A percentile compares a stretch with the other conserved stretches of the same genome.
Evolutionary conservation across 208 protist species (phyloP).

Genomic region (Crithidia thermophila): DNA sequence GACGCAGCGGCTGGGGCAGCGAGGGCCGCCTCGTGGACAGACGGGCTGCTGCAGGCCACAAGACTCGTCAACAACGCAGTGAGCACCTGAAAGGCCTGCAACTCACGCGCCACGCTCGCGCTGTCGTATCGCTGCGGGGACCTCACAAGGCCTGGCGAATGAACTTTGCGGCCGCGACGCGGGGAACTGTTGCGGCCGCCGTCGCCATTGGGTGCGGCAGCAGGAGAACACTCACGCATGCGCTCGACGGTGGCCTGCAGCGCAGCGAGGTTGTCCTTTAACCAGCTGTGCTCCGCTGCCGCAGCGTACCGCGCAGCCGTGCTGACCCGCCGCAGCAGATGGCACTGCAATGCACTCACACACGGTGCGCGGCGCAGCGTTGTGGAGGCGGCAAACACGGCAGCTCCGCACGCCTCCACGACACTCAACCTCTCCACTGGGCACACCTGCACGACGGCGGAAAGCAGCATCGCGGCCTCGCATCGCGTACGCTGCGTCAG

Average conservation of each 20-base stretch:
- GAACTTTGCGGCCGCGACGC: neutral
- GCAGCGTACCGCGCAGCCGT: slow-evolving; percentile 19
- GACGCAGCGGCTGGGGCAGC: slow-evolving; percentile 34
- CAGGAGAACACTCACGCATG: neutral
- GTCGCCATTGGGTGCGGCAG: neutral
- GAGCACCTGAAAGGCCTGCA: slow-evolving; percentile 37
- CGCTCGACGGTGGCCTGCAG: slow-evolving; percentile 12
- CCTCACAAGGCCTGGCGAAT: neutral
- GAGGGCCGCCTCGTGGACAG: neutral
- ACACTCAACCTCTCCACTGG: slow-evolving; percentile 9
- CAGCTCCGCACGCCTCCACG: slow-evolving; percentile 27
- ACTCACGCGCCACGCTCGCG: slow-evolving; percentile 16
- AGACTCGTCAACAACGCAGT: slow-evolving; percentile 57
- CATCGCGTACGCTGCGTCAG: slow-evolving; percentile 54
- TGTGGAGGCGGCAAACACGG: slow-evolving; percentile 49
- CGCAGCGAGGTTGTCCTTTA: slow-evolving; percentile 6
- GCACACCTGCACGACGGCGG: slow-evolving; percentile 28
- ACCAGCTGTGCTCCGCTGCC: slow-evolving; percentile 15
- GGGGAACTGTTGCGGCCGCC: neutral
- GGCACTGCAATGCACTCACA: slow-evolving; percentile 69
- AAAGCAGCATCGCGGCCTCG: slow-evolving; percentile 25
- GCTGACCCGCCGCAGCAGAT: slow-evolving; percentile 42
- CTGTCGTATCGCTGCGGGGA: slow-evolving; percentile 6
- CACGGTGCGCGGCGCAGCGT: slow-evolving; percentile 34
- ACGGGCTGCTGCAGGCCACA: slow-evolving; percentile 34